These are phyloP conservation scores for Suillus decipiens DNA, from an alignment of 768 basidiomycete species.

Conservation along the genomic window DNA sequence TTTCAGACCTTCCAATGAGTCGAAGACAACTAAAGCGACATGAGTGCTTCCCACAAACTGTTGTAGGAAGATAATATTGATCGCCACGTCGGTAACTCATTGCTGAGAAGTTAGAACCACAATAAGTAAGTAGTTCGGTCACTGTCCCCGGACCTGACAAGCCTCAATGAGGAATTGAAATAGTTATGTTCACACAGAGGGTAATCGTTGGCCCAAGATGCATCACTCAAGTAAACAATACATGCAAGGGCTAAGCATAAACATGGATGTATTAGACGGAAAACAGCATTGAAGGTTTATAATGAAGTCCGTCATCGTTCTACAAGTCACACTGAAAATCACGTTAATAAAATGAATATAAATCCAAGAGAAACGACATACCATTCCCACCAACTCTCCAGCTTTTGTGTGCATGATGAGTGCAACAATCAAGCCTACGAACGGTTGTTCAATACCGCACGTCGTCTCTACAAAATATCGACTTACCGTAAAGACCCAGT, in stretches of 20 bases:
- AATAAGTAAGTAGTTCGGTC: not conserved
- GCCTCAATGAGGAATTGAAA: not conserved
- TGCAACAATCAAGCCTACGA: conserved; percentile 81
- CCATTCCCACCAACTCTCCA: conserved; percentile 22
- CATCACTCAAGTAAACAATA: not conserved
- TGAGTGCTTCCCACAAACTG: not conserved
- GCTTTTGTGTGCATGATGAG: conserved; percentile 92
- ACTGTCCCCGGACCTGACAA: not conserved
- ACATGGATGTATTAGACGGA: conserved; percentile 11
- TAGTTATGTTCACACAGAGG: not conserved
- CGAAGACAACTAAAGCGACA: not conserved
- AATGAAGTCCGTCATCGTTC: conserved; percentile 12
- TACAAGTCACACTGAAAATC: conserved; percentile 25
- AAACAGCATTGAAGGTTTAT: conserved; percentile 11
- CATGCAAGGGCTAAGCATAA: conserved; percentile 4
- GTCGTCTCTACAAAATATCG: not conserved
- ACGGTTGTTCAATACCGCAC: not conserved
- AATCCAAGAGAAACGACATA: conserved; percentile 9
- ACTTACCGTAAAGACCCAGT: conserved; percentile 82
- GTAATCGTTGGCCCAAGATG: not conserved
- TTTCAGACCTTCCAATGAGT: not conserved
- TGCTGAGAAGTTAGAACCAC: not conserved
- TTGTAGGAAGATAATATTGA: not conserved
- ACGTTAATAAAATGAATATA: not conserved
- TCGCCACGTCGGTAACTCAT: not conserved